These are phyloP conservation scores for Thelephora aurantiotincta DNA, from an alignment of 768 basidiomycete species.

Conservation along the genomic window DNA sequence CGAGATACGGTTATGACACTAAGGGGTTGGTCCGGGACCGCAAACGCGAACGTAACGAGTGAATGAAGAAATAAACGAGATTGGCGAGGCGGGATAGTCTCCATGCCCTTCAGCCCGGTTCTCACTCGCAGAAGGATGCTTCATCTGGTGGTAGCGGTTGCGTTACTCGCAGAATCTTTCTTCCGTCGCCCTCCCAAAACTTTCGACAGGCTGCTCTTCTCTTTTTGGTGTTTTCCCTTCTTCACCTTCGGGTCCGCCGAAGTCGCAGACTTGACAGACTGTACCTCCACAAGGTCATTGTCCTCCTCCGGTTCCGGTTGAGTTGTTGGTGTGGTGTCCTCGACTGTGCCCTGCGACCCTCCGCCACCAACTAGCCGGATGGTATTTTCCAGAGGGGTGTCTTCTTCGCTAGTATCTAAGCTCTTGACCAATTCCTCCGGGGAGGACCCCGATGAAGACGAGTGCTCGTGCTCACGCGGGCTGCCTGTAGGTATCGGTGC, in stretches of 20 bases:
- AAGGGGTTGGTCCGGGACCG: too few species aligned
- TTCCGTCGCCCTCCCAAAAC: slow-evolving; percentile 30
- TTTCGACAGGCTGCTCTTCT: slow-evolving; percentile 38
- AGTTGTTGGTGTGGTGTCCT: slow-evolving; percentile 17
- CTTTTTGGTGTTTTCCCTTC: slow-evolving; percentile 34
- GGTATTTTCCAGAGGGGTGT: slow-evolving; percentile 22
- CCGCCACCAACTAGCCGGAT: slow-evolving; percentile 48
- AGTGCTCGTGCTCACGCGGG: neutral
- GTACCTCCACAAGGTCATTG: slow-evolving; percentile 19
- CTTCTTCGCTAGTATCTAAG: neutral
- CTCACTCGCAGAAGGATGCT: too few species aligned
- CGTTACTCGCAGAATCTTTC: slow-evolving; percentile 25
- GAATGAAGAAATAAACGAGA: too few species aligned
- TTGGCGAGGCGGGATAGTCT: too few species aligned
- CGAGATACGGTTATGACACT: too few species aligned
- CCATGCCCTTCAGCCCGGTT: too few species aligned
- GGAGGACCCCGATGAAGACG: slow-evolving; percentile 5
- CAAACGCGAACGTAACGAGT: too few species aligned
- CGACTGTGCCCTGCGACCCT: slow-evolving; percentile 26
- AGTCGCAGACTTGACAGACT: slow-evolving; percentile 17
- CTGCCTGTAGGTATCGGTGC: neutral
- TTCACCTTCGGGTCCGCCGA: slow-evolving; percentile 20
- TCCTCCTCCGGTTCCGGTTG: slow-evolving; percentile 11
- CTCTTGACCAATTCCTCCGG: slow-evolving; percentile 11
- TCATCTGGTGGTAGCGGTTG: too few species aligned